phyloP scores from a whole-genome alignment of 202 grass and related monocot species.

The Hordeum pubiflorum region DNA sequence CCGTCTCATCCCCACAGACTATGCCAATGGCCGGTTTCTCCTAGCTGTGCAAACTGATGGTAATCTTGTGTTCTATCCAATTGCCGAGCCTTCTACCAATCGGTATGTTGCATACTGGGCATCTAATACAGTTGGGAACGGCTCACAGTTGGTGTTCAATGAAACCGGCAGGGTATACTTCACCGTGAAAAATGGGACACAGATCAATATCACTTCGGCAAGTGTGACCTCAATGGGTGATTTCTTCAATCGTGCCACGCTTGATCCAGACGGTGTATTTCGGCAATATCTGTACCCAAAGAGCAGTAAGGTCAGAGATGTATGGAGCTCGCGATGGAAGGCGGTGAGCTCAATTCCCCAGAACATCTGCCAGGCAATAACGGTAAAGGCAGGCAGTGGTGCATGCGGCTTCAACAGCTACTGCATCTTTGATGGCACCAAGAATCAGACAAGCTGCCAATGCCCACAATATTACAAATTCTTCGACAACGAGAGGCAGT shows the following conservation, averaged over 20 bases:
- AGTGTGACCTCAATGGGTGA: neutral
- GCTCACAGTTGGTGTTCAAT: slow-evolving; percentile 46
- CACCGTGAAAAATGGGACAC: neutral
- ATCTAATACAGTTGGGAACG: slow-evolving; percentile 21
- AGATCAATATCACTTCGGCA: slow-evolving; percentile 3
- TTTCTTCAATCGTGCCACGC: slow-evolving; percentile 41
- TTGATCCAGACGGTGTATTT: slow-evolving; percentile 46
- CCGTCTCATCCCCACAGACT: slow-evolving; percentile 23
- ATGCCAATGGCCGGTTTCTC: slow-evolving; percentile 30
- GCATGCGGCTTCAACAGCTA: slow-evolving; percentile 69
- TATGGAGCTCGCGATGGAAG: neutral
- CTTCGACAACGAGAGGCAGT: slow-evolving; percentile 25
- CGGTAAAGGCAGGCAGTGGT: neutral
- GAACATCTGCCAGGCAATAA: neutral
- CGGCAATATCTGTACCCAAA: slow-evolving; percentile 46
- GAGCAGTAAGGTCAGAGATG: neutral
- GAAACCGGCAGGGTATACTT: slow-evolving; percentile 34
- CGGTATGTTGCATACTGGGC: slow-evolving; percentile 29
- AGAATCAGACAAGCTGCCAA: slow-evolving; percentile 7
- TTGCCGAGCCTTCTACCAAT: neutral
- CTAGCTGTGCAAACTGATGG: slow-evolving; percentile 19
- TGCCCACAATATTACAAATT: slow-evolving; percentile 41
- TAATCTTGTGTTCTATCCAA: slow-evolving; percentile 34
- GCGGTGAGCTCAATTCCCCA: neutral
- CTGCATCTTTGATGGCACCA: neutral